Evolutionary conservation across 768 basidiomycete genomes (phyloP), one percentile per base, ranked within the genome.

Genomic region (Xerocomellus chrysenteron): DNA sequence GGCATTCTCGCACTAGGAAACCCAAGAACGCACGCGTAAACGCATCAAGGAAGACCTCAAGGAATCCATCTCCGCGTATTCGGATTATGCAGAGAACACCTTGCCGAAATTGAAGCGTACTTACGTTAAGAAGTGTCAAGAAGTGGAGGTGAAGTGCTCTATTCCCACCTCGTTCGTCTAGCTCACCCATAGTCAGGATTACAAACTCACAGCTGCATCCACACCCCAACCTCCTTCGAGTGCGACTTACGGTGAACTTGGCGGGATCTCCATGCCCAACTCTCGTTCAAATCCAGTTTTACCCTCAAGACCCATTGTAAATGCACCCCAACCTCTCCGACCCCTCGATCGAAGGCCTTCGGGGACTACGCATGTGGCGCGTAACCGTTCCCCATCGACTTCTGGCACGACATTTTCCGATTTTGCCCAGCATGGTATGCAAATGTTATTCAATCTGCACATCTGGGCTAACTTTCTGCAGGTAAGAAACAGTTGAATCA

Each of bases 11-110:
- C 5, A 24, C 16, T 57, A 94, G 92, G 93, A 95, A 63, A 88
- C 87, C 12, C 94, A 96, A 75, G 91, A 92, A 52, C 83, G 94
- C 37, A 95, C 92, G n/a, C 81, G 91, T 46, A 91, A 92, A 68
- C 85, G 92, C 28, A 88, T 97, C 70, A 92, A 90, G 69, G 94
- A 96, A 66, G 94, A 95, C 68, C 72, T 95, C 53, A 94, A 92
- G 70, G 84, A 85, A 10, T 91, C 93, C 0, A 76, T 77, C n/a
- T 62, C 72, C 52, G 83, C 88, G 35, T 94, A 96, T 70, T 81
- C 82, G 33, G 94, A 96, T 33, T 94, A 86, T 66, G 85, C 86
- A 12, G 91, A 92, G 66, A 84, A 79, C 52, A 76, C 80, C n/a
- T 76, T 95, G 10, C 94, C 94, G 1, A 88, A 85, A 64, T 73